Evolutionary conservation across 306 rosid genomes (phyloP), one percentile per base, ranked within the genome.

Genomic region (Rosa multiflora): DNA sequence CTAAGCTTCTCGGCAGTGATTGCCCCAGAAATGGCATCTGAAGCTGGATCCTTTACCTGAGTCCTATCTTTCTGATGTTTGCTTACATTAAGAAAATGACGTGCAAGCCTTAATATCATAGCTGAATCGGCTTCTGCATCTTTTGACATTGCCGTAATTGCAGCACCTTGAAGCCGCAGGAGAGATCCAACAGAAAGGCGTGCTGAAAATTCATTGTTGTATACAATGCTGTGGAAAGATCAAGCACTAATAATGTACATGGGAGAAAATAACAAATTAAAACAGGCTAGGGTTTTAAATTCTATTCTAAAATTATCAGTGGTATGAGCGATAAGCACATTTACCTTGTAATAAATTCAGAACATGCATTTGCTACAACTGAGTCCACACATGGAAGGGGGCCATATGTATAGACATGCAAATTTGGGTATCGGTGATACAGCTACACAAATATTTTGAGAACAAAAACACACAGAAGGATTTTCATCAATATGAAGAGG

Each of bases 311-410:
- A 78, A 49, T 66, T 21, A 46, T 61, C 48, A 23, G 56, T 39
- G 29, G 75, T 21, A 68, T 42, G 11, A 59, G 62, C 26, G 44
- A 72, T 35, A 64, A 67, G 82, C 18, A 48, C 26, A 75, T 72
- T 75, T 86, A 92, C 98, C 98, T 94, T 10, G 97, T 94, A 51
- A 94, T 88, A 79, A 94, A 92, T 42, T 86, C 86, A 42, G 98
- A 90, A 80, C 97, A 92, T 77, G 97, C 93, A 81, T 84, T 83
- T 75, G 97, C 98, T 78, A 92, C 87, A 63, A 87, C 88, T 56
- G 85, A 88, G 87, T 90, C 97, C 82, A 92, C 88, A 85, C 98
- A 94, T 44, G 98, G 98, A 83, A 94, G 98, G 51, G 97, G 88
- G 74, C 98, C 98, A 77, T 87, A 94, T 71, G 97, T 84, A 77